Evolutionary conservation across 106 monocot species (phyloP).

Genomic region (Acanthochlamys bracteata): DNA sequence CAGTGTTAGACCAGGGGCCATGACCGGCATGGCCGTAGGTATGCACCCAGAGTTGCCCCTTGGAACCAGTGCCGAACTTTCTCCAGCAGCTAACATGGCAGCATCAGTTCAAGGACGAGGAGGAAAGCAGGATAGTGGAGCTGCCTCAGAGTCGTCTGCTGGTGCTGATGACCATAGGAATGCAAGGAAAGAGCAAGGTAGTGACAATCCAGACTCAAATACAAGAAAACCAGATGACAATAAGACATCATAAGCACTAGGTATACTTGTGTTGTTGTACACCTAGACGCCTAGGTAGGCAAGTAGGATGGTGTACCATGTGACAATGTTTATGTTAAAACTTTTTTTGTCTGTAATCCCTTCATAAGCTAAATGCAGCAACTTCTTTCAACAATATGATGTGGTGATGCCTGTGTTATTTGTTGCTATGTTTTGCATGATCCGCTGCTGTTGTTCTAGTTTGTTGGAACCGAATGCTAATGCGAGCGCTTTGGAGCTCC

Average conservation of each 20-base stretch:
- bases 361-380: too few species aligned
- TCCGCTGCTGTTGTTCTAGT: too few species aligned
- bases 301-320: background rate
- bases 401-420: too few species aligned
- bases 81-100: background rate
- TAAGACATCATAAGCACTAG: constrained; percentile 10
- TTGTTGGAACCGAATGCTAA: too few species aligned
- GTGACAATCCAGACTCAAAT: constrained; percentile 19
- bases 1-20: constrained; percentile 37
- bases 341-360: too few species aligned
- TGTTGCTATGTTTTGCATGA: background rate
- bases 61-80: constrained; percentile 13
- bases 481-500: too few species aligned
- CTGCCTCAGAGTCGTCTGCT: constrained; percentile 12
- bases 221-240: constrained; percentile 18
- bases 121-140: constrained; percentile 23
- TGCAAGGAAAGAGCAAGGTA: constrained; percentile 21
- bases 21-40: constrained; percentile 37
- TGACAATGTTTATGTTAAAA: background rate
- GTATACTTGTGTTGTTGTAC: background rate
- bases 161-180: constrained; percentile 28
- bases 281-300: background rate
- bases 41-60: constrained; percentile 21
- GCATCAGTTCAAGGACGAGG: constrained; percentile 14
- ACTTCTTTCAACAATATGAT: too few species aligned